These are phyloP conservation scores for Baeospora myosura DNA, from an alignment of 1,284 basidiomycete genomes.

Conservation along the genomic window DNA sequence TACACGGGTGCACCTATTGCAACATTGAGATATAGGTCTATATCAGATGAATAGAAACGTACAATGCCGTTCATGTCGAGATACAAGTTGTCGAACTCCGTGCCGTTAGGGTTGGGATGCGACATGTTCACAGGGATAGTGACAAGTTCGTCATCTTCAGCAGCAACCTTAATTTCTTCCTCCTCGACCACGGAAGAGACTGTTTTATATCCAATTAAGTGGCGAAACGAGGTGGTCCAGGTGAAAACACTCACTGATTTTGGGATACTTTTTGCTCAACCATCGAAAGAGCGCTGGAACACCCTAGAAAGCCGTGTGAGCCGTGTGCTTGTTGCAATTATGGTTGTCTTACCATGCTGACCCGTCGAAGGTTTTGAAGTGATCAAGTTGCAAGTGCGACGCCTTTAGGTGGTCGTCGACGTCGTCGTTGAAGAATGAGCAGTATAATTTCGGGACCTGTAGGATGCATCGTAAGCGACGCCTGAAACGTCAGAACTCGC, in stretches of 20 bases:
- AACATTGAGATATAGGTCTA: slow-evolving; percentile 1
- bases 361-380: no score
- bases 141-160: slow-evolving; percentile 62
- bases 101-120: slow-evolving; percentile 88
- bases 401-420: no score
- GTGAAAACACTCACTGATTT: slow-evolving; percentile 61
- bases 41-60: slow-evolving; percentile 12
- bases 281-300: slow-evolving; percentile 92
- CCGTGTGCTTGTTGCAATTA: no score
- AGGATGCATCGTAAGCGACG: no score
- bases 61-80: slow-evolving; percentile 90
- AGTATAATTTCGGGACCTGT: no score
- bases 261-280: slow-evolving; percentile 95
- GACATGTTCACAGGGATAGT: slow-evolving; percentile 81
- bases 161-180: slow-evolving; percentile 61
- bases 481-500: no score
- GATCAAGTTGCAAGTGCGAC: no score
- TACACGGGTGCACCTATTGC: slow-evolving; percentile 90
- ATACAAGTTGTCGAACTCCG: slow-evolving; percentile 95
- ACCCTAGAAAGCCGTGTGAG: slow-evolving; percentile 56
- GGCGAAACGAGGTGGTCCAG: slow-evolving; percentile 4
- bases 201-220: slow-evolving; percentile 20
- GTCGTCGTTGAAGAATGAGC: no score
- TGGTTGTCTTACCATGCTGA: no score
- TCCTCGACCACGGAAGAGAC: slow-evolving; percentile 80